Conservation (phyloP, 1,284 basidiomycete genomes). For the Trichosporon coremiiforme region DNA sequence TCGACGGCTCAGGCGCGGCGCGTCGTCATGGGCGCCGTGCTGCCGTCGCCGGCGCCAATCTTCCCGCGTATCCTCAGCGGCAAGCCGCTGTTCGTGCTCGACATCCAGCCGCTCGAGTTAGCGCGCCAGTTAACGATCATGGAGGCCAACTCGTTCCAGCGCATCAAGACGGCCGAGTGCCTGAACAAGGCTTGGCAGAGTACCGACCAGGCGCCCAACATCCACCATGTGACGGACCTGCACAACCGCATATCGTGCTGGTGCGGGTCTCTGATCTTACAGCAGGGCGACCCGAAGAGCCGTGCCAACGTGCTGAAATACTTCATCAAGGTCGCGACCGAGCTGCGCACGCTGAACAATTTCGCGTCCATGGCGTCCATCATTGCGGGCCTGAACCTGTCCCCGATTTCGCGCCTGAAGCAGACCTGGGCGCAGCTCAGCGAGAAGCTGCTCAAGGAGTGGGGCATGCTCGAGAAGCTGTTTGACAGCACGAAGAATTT, state of each 20-base stretch:
- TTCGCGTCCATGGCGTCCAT: constrained; percentile 98
- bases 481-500: constrained; percentile 92
- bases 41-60: constrained; percentile 21
- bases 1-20: constrained; percentile 48
- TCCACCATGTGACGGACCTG: constrained; percentile 74
- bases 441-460: constrained; percentile 54
- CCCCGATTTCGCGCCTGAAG: constrained; percentile 87
- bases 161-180: constrained; percentile 88
- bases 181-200: constrained; percentile 61
- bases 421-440: constrained; percentile 71
- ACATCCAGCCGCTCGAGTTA: constrained; percentile 76
- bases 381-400: constrained; percentile 88
- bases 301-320: constrained; percentile 82
- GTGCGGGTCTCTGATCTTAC: constrained; percentile 83
- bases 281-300: constrained; percentile 77
- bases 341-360: constrained; percentile 83
- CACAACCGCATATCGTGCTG: constrained; percentile 81
- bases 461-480: constrained; percentile 72
- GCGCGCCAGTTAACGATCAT: constrained; percentile 92
- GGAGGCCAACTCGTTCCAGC: constrained; percentile 83
- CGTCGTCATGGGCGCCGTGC: constrained; percentile 8
- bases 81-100: constrained; percentile 42
- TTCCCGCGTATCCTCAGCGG: constrained; percentile 27
- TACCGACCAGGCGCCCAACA: constrained; percentile 32
- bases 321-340: constrained; percentile 85